phyloP scores from a whole-genome alignment of 2,329 filamentous ascomycete species.

The Colletotrichum trifolii region DNA sequence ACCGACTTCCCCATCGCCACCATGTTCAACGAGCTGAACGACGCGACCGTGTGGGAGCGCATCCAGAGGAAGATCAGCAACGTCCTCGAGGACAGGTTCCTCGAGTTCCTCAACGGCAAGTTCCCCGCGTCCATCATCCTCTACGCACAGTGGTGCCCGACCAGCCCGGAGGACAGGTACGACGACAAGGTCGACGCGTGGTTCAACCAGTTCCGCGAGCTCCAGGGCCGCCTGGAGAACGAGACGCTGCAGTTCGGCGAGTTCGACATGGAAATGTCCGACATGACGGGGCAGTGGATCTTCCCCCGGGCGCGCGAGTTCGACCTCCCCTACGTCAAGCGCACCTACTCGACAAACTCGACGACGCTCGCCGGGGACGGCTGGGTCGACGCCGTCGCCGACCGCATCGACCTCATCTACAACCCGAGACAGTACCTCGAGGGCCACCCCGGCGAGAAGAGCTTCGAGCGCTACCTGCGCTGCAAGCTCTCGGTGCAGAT shows the following conservation, averaged over 20 bases:
- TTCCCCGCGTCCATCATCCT: slow-evolving; percentile 56
- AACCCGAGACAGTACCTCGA: slow-evolving; percentile 39
- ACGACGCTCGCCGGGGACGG: slow-evolving; percentile 50
- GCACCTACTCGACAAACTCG: slow-evolving; percentile 56
- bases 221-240: slow-evolving; percentile 41
- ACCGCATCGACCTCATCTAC: slow-evolving; percentile 52
- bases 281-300: slow-evolving; percentile 57
- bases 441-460: slow-evolving; percentile 42
- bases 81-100: slow-evolving; percentile 49
- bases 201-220: slow-evolving; percentile 46
- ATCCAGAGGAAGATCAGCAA: slow-evolving; percentile 49
- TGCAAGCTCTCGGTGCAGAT: slow-evolving; percentile 58
- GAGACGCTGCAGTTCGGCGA: slow-evolving; percentile 45
- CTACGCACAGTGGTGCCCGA: slow-evolving; percentile 61
- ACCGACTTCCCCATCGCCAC: slow-evolving; percentile 50
- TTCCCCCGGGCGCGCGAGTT: slow-evolving; percentile 59
- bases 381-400: slow-evolving; percentile 52
- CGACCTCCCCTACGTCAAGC: slow-evolving; percentile 60
- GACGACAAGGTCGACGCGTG: slow-evolving; percentile 47
- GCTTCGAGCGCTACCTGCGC: slow-evolving; percentile 14
- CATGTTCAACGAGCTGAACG: slow-evolving; percentile 49
- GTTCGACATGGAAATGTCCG: slow-evolving; percentile 55
- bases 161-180: slow-evolving; percentile 48
- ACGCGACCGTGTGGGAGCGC: slow-evolving; percentile 35
- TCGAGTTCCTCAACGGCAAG: slow-evolving; percentile 47